These are phyloP conservation scores for Bruguiera sexangula DNA, from an alignment of 345 rosid species.

Conservation along the genomic window DNA sequence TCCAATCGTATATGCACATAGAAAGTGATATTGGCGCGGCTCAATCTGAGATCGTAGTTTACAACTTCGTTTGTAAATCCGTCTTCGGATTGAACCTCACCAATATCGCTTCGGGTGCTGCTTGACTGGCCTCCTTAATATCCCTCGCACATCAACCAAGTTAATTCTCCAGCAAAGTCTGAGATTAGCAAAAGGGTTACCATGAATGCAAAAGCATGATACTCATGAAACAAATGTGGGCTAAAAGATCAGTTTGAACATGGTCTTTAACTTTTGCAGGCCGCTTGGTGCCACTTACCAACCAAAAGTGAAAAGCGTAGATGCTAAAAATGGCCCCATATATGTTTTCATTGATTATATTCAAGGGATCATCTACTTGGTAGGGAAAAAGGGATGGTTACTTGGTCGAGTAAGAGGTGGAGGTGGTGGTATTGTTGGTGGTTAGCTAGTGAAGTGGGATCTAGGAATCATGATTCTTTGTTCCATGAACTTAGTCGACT, in stretches of 20 bases:
- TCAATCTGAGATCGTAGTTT: slow-evolving; percentile 87
- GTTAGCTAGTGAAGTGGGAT: slow-evolving; percentile 30
- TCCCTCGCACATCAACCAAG: not conserved
- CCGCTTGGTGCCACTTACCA: slow-evolving; percentile 17
- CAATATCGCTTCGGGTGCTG: slow-evolving; percentile 62
- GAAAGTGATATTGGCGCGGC: slow-evolving; percentile 98
- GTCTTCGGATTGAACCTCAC: slow-evolving; percentile 97
- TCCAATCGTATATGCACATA: not conserved
- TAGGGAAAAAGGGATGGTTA: slow-evolving; percentile 20
- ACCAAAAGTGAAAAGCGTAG: slow-evolving; percentile 7
- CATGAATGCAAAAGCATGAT: slow-evolving; percentile 12
- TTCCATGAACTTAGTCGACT: slow-evolving; percentile 13
- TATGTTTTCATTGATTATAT: not conserved
- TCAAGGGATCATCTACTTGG: slow-evolving; percentile 11
- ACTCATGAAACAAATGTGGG: not conserved
- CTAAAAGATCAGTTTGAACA: not conserved
- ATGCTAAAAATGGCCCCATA: slow-evolving; percentile 28
- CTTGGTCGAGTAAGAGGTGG: slow-evolving; percentile 34
- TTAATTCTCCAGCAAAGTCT: not conserved
- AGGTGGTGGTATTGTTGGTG: slow-evolving; percentile 30
- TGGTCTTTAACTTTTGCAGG: slow-evolving; percentile 14
- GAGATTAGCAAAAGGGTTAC: not conserved
- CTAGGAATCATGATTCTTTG: slow-evolving; percentile 23
- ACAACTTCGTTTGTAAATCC: slow-evolving; percentile 48
- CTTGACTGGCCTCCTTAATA: slow-evolving; percentile 21